Conservation (phyloP, 805 yeast genomes). For the Wickerhamiella cacticola region DNA sequence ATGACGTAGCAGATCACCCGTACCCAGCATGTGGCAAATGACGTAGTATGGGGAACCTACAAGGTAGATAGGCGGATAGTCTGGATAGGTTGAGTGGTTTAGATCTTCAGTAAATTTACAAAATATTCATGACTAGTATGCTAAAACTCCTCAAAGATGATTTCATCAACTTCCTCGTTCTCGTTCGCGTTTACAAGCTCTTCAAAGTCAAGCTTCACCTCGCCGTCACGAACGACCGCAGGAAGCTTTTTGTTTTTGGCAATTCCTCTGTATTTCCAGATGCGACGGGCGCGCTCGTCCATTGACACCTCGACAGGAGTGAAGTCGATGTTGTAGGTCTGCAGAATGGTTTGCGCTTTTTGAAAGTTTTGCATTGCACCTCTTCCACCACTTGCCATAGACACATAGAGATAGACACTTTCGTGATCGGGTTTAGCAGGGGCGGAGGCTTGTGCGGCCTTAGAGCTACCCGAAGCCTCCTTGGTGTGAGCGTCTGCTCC, state of each 20-base stretch:
- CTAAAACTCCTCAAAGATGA: conserved; percentile 22
- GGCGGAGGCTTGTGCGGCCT: neutral
- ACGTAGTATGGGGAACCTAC: too few species aligned
- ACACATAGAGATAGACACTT: conserved; percentile 56
- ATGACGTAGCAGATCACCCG: too few species aligned
- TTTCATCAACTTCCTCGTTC: conserved; percentile 24
- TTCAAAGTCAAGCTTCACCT: conserved; percentile 74
- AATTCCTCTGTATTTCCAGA: conserved; percentile 60
- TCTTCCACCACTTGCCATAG: conserved; percentile 73
- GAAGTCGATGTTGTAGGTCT: conserved; percentile 57
- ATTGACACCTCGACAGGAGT: conserved; percentile 69
- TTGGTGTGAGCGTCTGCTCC: too few species aligned
- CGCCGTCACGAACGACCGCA: conserved; percentile 68
- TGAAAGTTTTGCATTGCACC: conserved; percentile 62
- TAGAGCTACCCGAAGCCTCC: too few species aligned
- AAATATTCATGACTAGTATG: too few species aligned
- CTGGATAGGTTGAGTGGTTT: too few species aligned
- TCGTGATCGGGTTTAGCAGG: neutral
- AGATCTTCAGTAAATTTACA: too few species aligned
- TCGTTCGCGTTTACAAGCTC: conserved; percentile 79
- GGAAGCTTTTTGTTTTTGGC: conserved; percentile 55
- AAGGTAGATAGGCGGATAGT: too few species aligned
- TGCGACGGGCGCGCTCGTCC: conserved; percentile 64
- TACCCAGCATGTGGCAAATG: too few species aligned
- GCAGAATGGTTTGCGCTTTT: conserved; percentile 54